Base-by-base conservation (phyloP, 1,284 basidiomycete species). In the Ceratorhiza oryzae-sativae region DNA sequence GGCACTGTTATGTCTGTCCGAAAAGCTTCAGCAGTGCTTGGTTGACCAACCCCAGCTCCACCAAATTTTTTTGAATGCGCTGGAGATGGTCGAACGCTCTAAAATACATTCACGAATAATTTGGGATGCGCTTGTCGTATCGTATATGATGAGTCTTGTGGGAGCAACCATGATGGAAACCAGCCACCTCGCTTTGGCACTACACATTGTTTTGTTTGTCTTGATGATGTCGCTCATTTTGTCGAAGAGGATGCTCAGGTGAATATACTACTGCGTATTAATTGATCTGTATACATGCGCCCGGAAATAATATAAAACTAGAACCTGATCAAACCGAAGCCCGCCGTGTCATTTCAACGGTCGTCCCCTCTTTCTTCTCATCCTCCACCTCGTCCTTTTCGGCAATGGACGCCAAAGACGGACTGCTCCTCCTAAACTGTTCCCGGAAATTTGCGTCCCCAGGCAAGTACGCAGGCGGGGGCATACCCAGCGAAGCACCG, bases 351-450 rank as follows among this genome's bases (percentile, higher is more conserved):
- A 39, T 36, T 15, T 58, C 56, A 39, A 39, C 56, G 34, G 34
- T 10, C 9, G 25, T 8, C 2, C 9, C 45, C 18, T 49, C 61
- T 30, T 63, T 48, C 60, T 62, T 63, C 46, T 63, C 48, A 46
- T 63, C 48, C 49, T 71, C 53, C 58, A 59, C 71, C 60, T 73
- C 53, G 32, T 71, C 61, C 62, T 72, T 59, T 45, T 74, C 45
- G 42, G 60, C 61, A 72, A 63, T 63, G 13, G 41, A 46, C 46
- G n/a, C 61, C n/a, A 63, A 32, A n/a, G 48, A 63, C 27, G 46
- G 30, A 6, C 32, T 32, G 3, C 32, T 32, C 36, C 61, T 42
- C 46, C 61, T 63, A 25, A 27, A 51, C 15, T n/a, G 27, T 27
- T 63, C 61, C 48, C 61, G 45, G 2, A 45, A 41, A 15, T 30